Base-by-base conservation (phyloP, 1,284 basidiomycete species). In the Papiliotrema laurentii region DNA sequence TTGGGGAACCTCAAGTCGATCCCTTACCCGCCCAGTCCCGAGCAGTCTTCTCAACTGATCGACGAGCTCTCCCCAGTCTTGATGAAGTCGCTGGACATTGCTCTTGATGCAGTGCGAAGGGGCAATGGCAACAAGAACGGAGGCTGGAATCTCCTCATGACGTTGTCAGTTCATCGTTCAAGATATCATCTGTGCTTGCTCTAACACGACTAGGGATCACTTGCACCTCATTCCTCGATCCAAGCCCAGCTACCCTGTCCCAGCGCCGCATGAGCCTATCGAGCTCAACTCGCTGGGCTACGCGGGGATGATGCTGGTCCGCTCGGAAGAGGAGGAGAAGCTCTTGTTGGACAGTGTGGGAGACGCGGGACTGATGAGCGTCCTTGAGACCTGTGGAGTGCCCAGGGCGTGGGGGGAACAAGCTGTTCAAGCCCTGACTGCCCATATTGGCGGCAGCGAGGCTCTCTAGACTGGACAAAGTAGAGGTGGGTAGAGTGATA, bases 281-380 rank as follows among this genome's bases (percentile, higher is more conserved):
- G 81, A 81, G 58, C 77, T 93, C 30, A 92, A 93, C 68, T 79
- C 89, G 41, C 78, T 91, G 31, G 90, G 87, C n/a, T 92, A 85
- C 66, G 86, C 87, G 13, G 89, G 90, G 2, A 81, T 87, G 82
- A 63, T 92, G 52, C 79, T 93, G 43, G 88, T 87, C 36, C 87
- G 85, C 75, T 87, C 83, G 57, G 81, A 84, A 51, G 77, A 77
- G 19, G 87, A 90, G 74, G 68, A 88, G 43, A 80, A 81, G 50
- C 79, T 78, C 0, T 80, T 90, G 34, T 80, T 80, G 68, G 74
- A 73, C 47, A 81, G 52, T 3, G 43, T 50, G 13, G 24, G 45
- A 10, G 51, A 59, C 2, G 60, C 56, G 26, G 69, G 71, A 4
- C 50, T 73, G 26, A 59, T 66, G 52, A 28, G 43, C 24, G 63